These are phyloP conservation scores for Sporisorium reilianum DNA, from an alignment of 1,284 basidiomycete species.

Conservation along the genomic window DNA sequence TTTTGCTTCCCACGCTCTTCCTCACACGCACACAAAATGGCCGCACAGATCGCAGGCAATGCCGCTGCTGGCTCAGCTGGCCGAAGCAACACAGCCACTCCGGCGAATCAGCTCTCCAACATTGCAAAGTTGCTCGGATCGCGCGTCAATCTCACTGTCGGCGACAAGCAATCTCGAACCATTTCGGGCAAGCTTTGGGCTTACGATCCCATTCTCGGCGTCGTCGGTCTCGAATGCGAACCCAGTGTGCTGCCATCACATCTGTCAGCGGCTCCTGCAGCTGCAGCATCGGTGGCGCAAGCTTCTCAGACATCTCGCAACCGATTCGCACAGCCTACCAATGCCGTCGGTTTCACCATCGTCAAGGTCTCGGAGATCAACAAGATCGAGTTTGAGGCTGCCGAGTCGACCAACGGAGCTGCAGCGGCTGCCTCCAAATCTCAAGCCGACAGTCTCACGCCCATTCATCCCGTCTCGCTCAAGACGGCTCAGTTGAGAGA, in stretches of 20 bases:
- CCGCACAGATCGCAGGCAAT: conserved; percentile 15
- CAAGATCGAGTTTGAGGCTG: conserved; percentile 45
- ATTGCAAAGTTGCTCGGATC: conserved; percentile 44
- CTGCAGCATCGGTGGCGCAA: conserved; percentile 48
- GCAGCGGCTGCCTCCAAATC: conserved; percentile 8
- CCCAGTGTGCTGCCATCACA: conserved; percentile 26
- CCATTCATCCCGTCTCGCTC: conserved; percentile 42
- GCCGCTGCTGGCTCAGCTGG: conserved; percentile 19
- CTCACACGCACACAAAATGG: conserved; percentile 14
- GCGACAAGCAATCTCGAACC: conserved; percentile 33
- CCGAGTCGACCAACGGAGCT: conserved; percentile 13
- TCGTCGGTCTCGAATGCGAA: conserved; percentile 61
- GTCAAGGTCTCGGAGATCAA: conserved; percentile 60
- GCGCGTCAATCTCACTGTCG: conserved; percentile 39
- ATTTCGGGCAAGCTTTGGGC: conserved; percentile 64
- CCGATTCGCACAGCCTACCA: conserved; percentile 28
- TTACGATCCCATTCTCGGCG: conserved; percentile 57
- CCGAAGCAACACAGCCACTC: conserved; percentile 15
- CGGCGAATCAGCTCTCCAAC: conserved; percentile 33
- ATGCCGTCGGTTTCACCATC: conserved; percentile 58
- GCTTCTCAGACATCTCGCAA: conserved; percentile 43
- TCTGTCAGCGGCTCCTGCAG: conserved; percentile 42
- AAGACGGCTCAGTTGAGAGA: conserved; percentile 52
- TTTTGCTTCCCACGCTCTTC: not conserved
- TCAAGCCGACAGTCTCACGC: conserved; percentile 28